Evolutionary conservation across 2,329 filamentous ascomycete genomes (phyloP), one percentile per base, ranked within the genome.

Genomic region (Zasmidium cellare): DNA sequence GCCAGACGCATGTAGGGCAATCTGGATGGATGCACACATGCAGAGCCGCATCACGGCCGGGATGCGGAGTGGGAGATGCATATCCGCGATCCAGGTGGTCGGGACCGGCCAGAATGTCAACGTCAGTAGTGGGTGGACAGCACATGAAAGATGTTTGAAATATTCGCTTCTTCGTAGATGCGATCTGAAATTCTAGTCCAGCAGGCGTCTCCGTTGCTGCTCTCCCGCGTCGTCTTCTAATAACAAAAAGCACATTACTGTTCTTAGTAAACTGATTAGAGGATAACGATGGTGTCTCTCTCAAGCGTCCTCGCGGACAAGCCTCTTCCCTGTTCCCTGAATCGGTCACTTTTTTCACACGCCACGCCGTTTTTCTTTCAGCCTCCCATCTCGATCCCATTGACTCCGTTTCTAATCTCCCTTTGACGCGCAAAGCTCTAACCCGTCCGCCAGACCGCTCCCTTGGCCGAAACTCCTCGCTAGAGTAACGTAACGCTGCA

Each of bases 401-500:
- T 55, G 51, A 57, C 41, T 51, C 57, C 50, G 20, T 47, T 54
- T 41, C 35, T 16, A 31, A 41, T 41, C 35, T n/a, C 35, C 7
- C 35, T 18, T 16, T 3, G 16, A 41, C 12, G 35, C 35, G 16
- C n/a, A 41, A 18, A 41, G n/a, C 24, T 53, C 53, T 46, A 50
- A 25, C 35, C 48, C 53, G 49, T 47, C 46, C 47, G 48, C 44
- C 52, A 16, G 56, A 55, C 53, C 47, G 46, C 51, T 53, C 50
- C 56, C 58, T 53, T 46, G 47, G 47, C 58, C 64, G 45, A 57
- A 62, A 68, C 66, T 68, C 66, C 66, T 60, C 65, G 66, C 66
- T 66, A 62, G 60, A 56, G 54, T 51, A 58, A 64, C 56, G 55
- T 64, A 67, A 68, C 66, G 66, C 66, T 68, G 64, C 59, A 66